Conservation (phyloP, 75 land plant species). For the Pinus tabuliformis region DNA sequence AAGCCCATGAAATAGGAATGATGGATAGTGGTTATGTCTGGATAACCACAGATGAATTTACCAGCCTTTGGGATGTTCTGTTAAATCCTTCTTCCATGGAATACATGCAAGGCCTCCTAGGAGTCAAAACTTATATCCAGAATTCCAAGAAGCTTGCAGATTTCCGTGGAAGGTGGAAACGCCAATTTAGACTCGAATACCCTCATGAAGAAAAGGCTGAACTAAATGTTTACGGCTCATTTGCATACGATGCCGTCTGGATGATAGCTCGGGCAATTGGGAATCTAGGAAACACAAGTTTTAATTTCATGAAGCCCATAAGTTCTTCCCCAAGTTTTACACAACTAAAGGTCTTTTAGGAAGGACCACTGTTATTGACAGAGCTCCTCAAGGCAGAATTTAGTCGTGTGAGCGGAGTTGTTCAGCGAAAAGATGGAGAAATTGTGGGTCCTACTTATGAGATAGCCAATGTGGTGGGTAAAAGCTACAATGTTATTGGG, state of each 20-base stretch:
- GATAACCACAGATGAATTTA: too few species aligned
- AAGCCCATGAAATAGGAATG: too few species aligned
- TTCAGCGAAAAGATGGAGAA: background rate
- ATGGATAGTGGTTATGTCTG: too few species aligned
- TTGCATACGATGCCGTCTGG: conserved; percentile 50
- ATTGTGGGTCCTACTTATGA: conserved; percentile 11
- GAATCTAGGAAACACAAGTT: too few species aligned
- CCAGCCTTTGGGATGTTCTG: too few species aligned
- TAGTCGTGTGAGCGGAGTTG: too few species aligned
- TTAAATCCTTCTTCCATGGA: too few species aligned
- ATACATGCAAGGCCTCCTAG: too few species aligned
- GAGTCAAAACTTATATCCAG: conserved; percentile 1
- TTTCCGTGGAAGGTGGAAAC: conserved; percentile 31
- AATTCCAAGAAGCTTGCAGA: conserved; percentile 14
- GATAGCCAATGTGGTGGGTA: conserved; percentile 31
- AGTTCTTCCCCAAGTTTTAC: too few species aligned
- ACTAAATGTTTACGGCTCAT: conserved; percentile 18
- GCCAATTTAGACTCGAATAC: conserved; percentile 8
- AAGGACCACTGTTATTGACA: too few species aligned
- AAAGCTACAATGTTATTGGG: conserved; percentile 12
- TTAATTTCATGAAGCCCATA: background rate
- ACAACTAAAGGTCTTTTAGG: too few species aligned
- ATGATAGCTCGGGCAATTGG: conserved; percentile 15
- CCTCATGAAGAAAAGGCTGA: background rate
- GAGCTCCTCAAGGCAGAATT: too few species aligned